Conservation (phyloP, 2,329 filamentous ascomycete genomes). For the Fusarium sp. region DNA sequence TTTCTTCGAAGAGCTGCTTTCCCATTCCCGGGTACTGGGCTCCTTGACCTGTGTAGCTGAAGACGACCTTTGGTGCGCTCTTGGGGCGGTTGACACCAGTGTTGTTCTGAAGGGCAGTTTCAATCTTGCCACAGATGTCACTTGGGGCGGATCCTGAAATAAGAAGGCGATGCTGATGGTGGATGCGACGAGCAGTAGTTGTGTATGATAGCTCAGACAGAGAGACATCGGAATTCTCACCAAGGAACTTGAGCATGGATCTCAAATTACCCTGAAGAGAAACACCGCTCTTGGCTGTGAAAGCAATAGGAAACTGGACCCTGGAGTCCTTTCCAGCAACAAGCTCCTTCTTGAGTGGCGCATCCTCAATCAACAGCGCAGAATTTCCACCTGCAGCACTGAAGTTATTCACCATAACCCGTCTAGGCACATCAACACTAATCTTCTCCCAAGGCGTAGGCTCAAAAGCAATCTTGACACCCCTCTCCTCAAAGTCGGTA, state of each 20-base stretch:
- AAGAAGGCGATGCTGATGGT: constrained; percentile 60
- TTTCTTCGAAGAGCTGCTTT: constrained; percentile 50
- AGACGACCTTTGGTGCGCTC: constrained; percentile 41
- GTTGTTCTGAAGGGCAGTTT: constrained; percentile 18
- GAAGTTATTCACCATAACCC: constrained; percentile 74
- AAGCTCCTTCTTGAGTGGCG: constrained; percentile 52
- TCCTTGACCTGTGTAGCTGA: constrained; percentile 62
- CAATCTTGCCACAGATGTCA: constrained; percentile 20
- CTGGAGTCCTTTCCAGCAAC: constrained; percentile 55
- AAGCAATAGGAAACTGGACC: constrained; percentile 16
- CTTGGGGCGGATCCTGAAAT: not conserved
- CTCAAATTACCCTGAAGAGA: constrained; percentile 27
- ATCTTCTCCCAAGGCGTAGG: constrained; percentile 59
- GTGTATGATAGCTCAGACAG: constrained; percentile 63
- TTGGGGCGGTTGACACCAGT: constrained; percentile 24
- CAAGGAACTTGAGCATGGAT: constrained; percentile 19
- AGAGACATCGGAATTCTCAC: constrained; percentile 42
- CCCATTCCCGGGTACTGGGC: constrained; percentile 49
- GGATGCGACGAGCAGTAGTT: constrained; percentile 50
- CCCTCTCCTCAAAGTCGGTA: constrained; percentile 53
- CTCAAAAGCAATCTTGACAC: constrained; percentile 65
- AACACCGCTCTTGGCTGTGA: constrained; percentile 19
- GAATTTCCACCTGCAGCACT: constrained; percentile 79
- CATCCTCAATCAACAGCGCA: constrained; percentile 70
- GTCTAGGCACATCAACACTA: constrained; percentile 54